Evolutionary conservation across 305 asterid species (phyloP).

Genomic region (Plantago coronopus): DNA sequence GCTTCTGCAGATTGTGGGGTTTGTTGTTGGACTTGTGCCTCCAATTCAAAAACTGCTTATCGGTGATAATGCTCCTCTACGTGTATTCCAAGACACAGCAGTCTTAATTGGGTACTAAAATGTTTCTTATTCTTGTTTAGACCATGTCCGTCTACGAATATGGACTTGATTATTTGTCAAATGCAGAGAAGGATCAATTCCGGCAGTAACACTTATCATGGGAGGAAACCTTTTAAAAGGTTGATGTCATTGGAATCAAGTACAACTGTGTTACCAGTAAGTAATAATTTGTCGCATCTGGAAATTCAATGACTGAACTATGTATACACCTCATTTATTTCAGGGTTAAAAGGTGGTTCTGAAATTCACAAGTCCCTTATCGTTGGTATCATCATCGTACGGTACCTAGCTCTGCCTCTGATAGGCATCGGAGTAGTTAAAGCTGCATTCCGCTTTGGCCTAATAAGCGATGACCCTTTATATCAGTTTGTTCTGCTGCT

Average conservation of each 20-base stretch:
- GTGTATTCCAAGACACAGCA: conserved; percentile 65
- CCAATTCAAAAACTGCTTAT: conserved; percentile 49
- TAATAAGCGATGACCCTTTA: conserved; percentile 53
- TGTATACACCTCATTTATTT: neutral
- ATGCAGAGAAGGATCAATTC: conserved; percentile 89
- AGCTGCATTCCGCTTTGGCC: conserved; percentile 53
- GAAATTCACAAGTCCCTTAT: conserved; percentile 53
- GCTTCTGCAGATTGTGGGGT: conserved; percentile 62
- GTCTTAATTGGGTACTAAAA: conserved; percentile 61
- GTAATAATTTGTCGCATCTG: neutral
- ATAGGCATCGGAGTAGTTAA: conserved; percentile 58
- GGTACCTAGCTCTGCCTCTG: conserved; percentile 62
- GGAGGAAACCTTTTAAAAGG: conserved; percentile 92
- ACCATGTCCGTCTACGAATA: neutral
- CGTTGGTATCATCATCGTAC: conserved; percentile 53
- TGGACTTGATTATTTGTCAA: neutral
- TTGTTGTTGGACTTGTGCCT: conserved; percentile 72
- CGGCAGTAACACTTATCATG: conserved; percentile 69
- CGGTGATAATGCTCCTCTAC: conserved; percentile 78
- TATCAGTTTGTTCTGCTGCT: conserved; percentile 77
- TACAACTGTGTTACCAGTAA: neutral
- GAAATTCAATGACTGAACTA: conserved; percentile 1
- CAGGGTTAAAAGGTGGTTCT: conserved; percentile 68
- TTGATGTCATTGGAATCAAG: conserved; percentile 6
- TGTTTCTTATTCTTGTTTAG: neutral